Evolutionary conservation across 2,329 filamentous ascomycete genomes (phyloP), one percentile per base, ranked within the genome.

Genomic region (Lasiodiplodia gonubiensis): DNA sequence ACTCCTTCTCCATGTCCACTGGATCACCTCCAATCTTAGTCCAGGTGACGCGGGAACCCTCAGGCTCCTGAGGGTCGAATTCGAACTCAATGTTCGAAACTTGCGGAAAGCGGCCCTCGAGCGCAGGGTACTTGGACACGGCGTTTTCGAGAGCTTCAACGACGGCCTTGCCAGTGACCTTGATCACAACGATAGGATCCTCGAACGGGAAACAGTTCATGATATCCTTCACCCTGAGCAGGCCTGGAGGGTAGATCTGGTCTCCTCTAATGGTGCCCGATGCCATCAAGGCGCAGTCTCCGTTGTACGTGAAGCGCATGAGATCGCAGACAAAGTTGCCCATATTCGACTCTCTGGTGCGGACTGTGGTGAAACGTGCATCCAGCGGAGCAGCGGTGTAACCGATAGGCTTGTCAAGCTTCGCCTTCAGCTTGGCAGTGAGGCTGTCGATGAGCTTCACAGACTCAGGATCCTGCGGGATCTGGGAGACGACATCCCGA

Each of bases 291-390:
- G 89, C 87, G 75, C 92, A 96, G 72, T 97, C 94, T 0, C 92
- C 89, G 5, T 84, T 81, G 76, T 97, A 93, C 75, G 96, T 90
- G 69, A 88, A 88, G 8, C 92, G 87, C 92, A 97, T 97, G 27
- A 97, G 85, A 75, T 97, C 93, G 78, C 92, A 95, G 3, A 97
- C 90, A 77, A 96, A 96, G 78, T 97, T 97, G 1, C 91, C 93
- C 16, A 96, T 81, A 74, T 97, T 97, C 66, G 90, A 93, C 78
- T 97, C 93, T 54, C 82, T 84, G 23, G 87, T 82, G 12, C 93
- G 85, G 0, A 97, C 92, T 0, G 92, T 96, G 18, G 88, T 91
- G 78, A 97, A 97, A 2, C 93, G 89, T 2, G 91, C 92, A 76
- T 97, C 94, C 0, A 97, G 86, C 0, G 93, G 92, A 0, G 89